Percentiles rank a stretch among this genome's conserved stretches.
Evolutionary conservation across 352 stramenopile species (phyloP).

Genomic region (Phytophthora brassicae): DNA sequence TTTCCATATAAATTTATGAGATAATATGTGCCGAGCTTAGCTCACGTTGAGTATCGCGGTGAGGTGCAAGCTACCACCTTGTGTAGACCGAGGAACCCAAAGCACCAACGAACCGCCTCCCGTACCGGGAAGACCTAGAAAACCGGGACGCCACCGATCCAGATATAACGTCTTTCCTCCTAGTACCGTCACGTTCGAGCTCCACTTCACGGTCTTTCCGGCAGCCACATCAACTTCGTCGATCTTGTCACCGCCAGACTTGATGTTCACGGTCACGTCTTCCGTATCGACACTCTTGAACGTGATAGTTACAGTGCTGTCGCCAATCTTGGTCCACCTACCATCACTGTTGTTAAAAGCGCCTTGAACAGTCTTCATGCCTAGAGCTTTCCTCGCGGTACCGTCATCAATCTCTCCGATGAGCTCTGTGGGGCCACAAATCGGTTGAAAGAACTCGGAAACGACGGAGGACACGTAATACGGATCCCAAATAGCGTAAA

Average conservation of each 20-base stretch:
- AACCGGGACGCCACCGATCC: constrained; percentile 30
- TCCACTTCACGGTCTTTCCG: constrained; percentile 19
- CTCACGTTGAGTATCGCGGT: no score
- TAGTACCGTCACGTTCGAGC: constrained; percentile 15
- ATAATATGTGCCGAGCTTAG: no score
- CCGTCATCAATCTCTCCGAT: constrained; percentile 40
- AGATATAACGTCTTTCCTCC: constrained; percentile 31
- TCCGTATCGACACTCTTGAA: constrained; percentile 27
- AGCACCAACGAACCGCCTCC: constrained; percentile 27
- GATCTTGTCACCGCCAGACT: constrained; percentile 21
- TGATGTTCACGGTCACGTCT: constrained; percentile 33
- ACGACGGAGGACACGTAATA: constrained; percentile 33
- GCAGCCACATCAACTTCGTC: constrained; percentile 18
- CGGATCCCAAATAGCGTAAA: constrained; percentile 36
- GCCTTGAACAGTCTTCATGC: constrained; percentile 24
- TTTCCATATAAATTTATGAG: no score
- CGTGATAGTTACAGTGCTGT: constrained; percentile 20
- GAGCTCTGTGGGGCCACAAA: constrained; percentile 39
- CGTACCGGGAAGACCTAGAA: constrained; percentile 24
- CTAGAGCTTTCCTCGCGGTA: constrained; percentile 29
- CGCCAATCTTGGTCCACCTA: constrained; percentile 13
- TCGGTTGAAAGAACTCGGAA: constrained; percentile 45
- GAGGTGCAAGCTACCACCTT: constrained; percentile 14
- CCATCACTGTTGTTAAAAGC: constrained; percentile 36
- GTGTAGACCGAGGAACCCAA: constrained; percentile 21